Evolutionary conservation across 202 grass and related monocot species (phyloP).

Genomic region (Zizania palustris): DNA sequence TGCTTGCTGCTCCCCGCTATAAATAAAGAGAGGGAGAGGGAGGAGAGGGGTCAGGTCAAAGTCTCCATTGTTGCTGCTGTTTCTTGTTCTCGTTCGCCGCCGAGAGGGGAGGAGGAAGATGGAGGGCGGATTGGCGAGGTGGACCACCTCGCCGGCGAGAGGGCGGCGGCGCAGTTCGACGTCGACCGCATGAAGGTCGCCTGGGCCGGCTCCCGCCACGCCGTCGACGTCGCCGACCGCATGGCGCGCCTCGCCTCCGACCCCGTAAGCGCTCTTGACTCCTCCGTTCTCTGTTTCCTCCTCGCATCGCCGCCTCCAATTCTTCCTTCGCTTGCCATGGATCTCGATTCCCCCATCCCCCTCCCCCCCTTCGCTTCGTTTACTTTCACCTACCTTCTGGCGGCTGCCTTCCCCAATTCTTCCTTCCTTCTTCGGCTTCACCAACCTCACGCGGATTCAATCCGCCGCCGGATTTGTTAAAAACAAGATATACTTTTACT

Average conservation of each 20-base stretch:
- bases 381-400: too few relatives aligned
- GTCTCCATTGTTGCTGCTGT: too few relatives aligned
- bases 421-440: background rate
- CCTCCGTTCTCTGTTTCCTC: background rate
- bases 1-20: too few relatives aligned
- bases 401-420: background rate
- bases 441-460: too few relatives aligned
- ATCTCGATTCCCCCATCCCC: background rate
- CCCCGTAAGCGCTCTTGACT: constrained; percentile 45
- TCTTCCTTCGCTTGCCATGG: background rate
- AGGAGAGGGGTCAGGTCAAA: too few relatives aligned
- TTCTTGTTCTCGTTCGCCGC: too few relatives aligned
- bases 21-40: too few relatives aligned
- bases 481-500: too few relatives aligned
- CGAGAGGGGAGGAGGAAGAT: background rate
- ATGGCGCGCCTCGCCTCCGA: constrained; percentile 86
- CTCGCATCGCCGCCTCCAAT: too few relatives aligned
- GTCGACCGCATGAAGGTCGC: constrained; percentile 88
- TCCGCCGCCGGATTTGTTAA: too few relatives aligned
- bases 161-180: constrained; percentile 69
- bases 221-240: constrained; percentile 72
- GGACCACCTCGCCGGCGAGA: constrained; percentile 76
- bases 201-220: constrained; percentile 92
- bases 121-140: constrained; percentile 40
- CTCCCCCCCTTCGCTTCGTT: background rate